Conservation (phyloP, 73 alveolate genomes). For the Paramecium pentaurelia region DNA sequence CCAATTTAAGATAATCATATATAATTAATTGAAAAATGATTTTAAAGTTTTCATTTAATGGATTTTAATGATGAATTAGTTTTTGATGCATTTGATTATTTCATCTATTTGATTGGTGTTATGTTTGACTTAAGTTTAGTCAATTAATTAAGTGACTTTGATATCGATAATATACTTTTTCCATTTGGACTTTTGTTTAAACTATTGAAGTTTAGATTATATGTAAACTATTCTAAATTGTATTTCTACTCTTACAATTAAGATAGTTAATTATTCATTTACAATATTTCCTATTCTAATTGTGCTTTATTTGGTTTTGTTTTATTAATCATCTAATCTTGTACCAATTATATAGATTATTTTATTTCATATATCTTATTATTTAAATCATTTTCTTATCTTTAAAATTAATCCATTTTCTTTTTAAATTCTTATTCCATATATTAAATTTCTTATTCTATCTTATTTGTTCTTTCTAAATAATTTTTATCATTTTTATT, state of each 20-base stretch:
- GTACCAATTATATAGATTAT: not conserved
- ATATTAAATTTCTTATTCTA: not conserved
- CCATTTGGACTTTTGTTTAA: not conserved
- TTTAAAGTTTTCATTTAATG: not conserved
- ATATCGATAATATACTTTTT: not conserved
- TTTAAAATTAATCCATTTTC: not conserved
- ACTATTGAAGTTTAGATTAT: not conserved
- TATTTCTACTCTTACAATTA: not conserved
- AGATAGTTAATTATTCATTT: not conserved
- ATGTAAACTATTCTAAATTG: not conserved
- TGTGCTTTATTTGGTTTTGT: not conserved
- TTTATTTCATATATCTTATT: not conserved
- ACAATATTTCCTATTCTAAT: conserved; percentile 3
- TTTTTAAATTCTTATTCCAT: conserved; percentile 4
- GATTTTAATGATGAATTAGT: not conserved
- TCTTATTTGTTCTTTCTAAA: not conserved
- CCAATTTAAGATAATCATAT: not conserved
- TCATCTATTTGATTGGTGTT: not conserved
- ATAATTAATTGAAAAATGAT: not conserved
- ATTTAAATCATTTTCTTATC: not conserved
- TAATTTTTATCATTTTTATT: not conserved
- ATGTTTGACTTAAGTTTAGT: not conserved
- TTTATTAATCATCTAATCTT: not conserved
- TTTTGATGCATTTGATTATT: not conserved
- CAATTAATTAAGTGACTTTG: not conserved